Base-by-base conservation (phyloP, 805 yeast genomes). In the Saccharomycopsis babjevae region DNA sequence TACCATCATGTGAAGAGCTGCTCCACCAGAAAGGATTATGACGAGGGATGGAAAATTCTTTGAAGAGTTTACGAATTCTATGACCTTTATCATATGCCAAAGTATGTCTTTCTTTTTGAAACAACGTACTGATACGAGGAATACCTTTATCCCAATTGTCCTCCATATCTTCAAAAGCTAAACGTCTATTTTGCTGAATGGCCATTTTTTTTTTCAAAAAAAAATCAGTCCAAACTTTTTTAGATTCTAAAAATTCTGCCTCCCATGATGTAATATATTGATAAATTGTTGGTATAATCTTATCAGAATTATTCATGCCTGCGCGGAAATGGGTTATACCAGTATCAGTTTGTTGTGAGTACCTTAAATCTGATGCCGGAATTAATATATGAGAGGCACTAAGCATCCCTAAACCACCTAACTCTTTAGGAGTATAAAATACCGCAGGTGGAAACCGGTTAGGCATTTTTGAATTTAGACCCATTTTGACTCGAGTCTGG, bases 401-500 rank as follows among this genome's bases (percentile, higher is more conserved):
- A 30, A 94, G 76, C 99, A 94, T 94, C 30, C 99, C 99, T 54
- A 94, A 75, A 54, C 99, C 99, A 57, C 99, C 99, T 2, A 94
- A 75, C 71, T 94, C 99, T 67, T 92, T 93, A 0, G 99, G 99
- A 0, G 99, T 91, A 70, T 94, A 94, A 68, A 94, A 94, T 0
- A 94, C 99, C 2, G 97, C 97, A 0, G 99, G 99, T 2, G 99
- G 99, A 74, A 94, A 94, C 60, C 99, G 79, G 0, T 97, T 85
- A 0, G 99, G 99, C 99, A 94, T 94, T 73, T 94, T 94, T 15
- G 98, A 93, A 68, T 94, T 94, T 63, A 94, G 78, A 0, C 99
- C 99, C 75, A 93, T 81, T 70, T 94, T 94, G 20, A 94, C 97
- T 66, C 96, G 79, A 59, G 92, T 94, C 73, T 94, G 99, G 54